Evolutionary conservation across 2,329 filamentous ascomycete genomes (phyloP), one percentile per base, ranked within the genome.

Genomic region (Pseudovirgaria hyperparasitica): DNA sequence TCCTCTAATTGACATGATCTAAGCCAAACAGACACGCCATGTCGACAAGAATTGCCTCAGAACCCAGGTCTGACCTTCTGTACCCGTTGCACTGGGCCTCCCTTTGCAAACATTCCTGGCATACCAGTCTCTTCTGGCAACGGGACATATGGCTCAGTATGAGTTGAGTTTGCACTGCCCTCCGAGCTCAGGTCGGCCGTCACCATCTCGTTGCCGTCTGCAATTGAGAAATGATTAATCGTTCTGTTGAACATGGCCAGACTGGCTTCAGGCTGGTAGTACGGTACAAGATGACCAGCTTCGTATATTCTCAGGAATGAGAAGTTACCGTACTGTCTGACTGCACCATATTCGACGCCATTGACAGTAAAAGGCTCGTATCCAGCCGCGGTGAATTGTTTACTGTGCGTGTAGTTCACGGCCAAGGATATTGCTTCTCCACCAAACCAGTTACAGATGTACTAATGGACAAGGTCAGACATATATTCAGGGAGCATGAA

Each of bases 261-360:
- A 0, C 48, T 33, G 7, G 52, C 55, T 11, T 46, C 28, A 10
- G 51, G 54, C 34, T 59, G 56, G 32, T 58, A 58, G 35, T 45
- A 57, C 1, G 53, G 51, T 3, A 58, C 53, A 28, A 54, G 47
- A 25, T 60, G 57, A 3, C 57, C 56, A 5, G 54, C 36, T 23
- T 60, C 54, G 19, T 50, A 54, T 6, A 53, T 34, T 9, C 50
- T 37, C 3, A 46, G 39, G 41, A 60, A 62, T 22, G 48, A 54
- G 27, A 60, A 46, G 29, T 56, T 55, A 14, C 51, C 53, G 24
- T 47, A 44, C 28, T 56, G 50, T 11, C 51, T 40, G 19, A 56
- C 52, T 26, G 54, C 54, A 28, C 58, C 55, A 28, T 57, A 55
- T 25, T 56, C 49, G 5, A 39, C 37, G 9, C 53, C 55, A 25